phyloP scores from a whole-genome alignment of 164 flowering plant genomes.

The Protea cynaroides region DNA sequence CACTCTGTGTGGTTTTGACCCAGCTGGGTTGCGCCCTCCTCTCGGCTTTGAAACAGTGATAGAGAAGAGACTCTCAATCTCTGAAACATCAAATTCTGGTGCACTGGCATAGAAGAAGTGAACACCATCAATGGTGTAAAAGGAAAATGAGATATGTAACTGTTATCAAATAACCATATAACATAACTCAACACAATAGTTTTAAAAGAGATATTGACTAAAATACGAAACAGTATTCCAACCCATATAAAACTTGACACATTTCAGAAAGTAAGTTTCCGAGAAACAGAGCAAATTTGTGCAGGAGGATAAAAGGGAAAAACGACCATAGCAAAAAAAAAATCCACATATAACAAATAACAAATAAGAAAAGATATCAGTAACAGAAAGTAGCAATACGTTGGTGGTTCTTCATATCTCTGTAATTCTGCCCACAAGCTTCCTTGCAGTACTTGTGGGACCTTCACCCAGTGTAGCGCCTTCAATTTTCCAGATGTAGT shows the following conservation, averaged over 20 bases:
- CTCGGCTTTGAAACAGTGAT: slow-evolving; percentile 60
- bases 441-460: slow-evolving; percentile 87
- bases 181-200: background rate
- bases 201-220: background rate
- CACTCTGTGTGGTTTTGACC: slow-evolving; percentile 82
- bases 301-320: background rate
- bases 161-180: background rate
- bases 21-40: slow-evolving; percentile 70
- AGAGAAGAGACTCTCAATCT: slow-evolving; percentile 88
- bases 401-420: slow-evolving; percentile 65
- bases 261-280: background rate
- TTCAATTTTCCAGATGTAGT: slow-evolving; percentile 58
- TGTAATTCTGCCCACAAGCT: slow-evolving; percentile 97
- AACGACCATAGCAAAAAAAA: background rate
- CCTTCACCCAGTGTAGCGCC: slow-evolving; percentile 96
- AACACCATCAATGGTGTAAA: too few relatives aligned
- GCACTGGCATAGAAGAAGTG: slow-evolving; percentile 40
- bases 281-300: background rate
- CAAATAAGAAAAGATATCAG: background rate
- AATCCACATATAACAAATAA: background rate
- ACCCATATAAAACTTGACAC: background rate
- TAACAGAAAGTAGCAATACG: slow-evolving; percentile 32
- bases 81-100: slow-evolving; percentile 91
- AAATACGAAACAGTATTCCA: background rate
- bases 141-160: background rate